These are phyloP conservation scores for Penicillium daleae DNA, from an alignment of 495 filamentous ascomycete genomes.

Conservation along the genomic window DNA sequence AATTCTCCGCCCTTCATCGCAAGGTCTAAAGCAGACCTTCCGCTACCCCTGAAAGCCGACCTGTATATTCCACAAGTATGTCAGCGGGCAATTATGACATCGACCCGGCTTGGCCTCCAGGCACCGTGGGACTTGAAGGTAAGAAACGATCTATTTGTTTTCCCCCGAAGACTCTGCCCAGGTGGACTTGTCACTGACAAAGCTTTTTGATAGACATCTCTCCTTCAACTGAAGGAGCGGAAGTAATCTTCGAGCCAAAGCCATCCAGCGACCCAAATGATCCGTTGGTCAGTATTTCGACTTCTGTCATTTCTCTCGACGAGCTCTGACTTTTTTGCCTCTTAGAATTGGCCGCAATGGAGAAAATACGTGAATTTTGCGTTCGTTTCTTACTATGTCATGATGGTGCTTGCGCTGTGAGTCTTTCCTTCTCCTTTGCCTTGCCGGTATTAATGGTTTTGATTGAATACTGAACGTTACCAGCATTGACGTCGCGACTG, in stretches of 20 bases:
- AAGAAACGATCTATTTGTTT: neutral
- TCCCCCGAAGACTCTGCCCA: too few relatives aligned
- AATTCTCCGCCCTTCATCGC: neutral
- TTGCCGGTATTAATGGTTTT: too few relatives aligned
- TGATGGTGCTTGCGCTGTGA: conserved; percentile 29
- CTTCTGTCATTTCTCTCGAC: neutral
- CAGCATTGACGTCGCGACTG: conserved; percentile 40
- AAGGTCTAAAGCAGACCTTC: neutral
- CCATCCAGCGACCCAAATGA: conserved; percentile 28
- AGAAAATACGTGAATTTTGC: conserved; percentile 29
- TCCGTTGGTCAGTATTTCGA: conserved; percentile 19
- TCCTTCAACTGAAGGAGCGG: conserved; percentile 9
- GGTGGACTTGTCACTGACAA: neutral
- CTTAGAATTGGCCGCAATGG: conserved; percentile 28
- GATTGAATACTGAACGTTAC: neutral
- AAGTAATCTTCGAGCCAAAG: conserved; percentile 26
- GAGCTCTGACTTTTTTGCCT: neutral
- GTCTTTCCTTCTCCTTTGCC: neutral
- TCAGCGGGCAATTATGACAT: conserved; percentile 2
- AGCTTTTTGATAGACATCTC: conserved; percentile 13
- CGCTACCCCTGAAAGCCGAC: neutral
- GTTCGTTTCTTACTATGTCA: conserved; percentile 27
- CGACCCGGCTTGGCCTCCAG: conserved; percentile 29
- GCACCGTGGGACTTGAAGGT: conserved; percentile 28
- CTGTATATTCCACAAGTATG: conserved; percentile 6